Evolutionary conservation across 2,329 filamentous ascomycete genomes (phyloP).

Genomic region (Penicillium hordei): DNA sequence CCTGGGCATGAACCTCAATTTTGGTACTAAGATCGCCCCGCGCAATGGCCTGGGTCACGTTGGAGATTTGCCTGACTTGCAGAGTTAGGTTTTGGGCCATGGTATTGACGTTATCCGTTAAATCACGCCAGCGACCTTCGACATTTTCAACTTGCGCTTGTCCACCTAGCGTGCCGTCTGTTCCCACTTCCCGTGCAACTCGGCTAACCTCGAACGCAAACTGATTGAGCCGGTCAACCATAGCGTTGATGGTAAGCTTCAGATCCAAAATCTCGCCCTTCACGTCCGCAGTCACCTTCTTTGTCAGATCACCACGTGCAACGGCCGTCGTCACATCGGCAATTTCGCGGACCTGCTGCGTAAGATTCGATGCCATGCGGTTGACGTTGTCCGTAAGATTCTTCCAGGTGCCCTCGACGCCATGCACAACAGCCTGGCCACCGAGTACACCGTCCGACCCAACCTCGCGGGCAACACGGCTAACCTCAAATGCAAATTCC

Average conservation of each 20-base stretch:
- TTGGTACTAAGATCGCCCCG: constrained; percentile 92
- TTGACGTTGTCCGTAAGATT: constrained; percentile 92
- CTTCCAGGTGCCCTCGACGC: constrained; percentile 92
- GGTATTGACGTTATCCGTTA: constrained; percentile 64
- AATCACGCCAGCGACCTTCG: constrained; percentile 62
- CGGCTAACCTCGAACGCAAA: constrained; percentile 64
- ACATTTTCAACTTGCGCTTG: constrained; percentile 62
- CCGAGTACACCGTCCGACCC: constrained; percentile 89
- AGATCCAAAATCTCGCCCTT: constrained; percentile 88
- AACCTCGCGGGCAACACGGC: constrained; percentile 88
- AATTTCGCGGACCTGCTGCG: constrained; percentile 92
- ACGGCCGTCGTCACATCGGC: constrained; percentile 93
- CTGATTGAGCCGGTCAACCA: constrained; percentile 61
- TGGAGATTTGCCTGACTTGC: constrained; percentile 81
- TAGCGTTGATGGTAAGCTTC: constrained; percentile 76
- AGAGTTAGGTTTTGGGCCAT: constrained; percentile 61
- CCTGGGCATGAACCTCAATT: constrained; percentile 88
- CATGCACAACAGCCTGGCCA: constrained; percentile 88
- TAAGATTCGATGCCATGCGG: constrained; percentile 94
- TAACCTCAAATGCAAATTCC: constrained; percentile 92
- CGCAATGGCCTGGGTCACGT: constrained; percentile 88
- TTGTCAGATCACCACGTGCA: constrained; percentile 83
- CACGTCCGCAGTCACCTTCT: constrained; percentile 89
- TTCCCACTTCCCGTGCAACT: constrained; percentile 61
- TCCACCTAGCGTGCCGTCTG: constrained; percentile 59